Evolutionary conservation across 31 red algal species (phyloP).

Genomic region (Odonthalia washingtoniensis): DNA sequence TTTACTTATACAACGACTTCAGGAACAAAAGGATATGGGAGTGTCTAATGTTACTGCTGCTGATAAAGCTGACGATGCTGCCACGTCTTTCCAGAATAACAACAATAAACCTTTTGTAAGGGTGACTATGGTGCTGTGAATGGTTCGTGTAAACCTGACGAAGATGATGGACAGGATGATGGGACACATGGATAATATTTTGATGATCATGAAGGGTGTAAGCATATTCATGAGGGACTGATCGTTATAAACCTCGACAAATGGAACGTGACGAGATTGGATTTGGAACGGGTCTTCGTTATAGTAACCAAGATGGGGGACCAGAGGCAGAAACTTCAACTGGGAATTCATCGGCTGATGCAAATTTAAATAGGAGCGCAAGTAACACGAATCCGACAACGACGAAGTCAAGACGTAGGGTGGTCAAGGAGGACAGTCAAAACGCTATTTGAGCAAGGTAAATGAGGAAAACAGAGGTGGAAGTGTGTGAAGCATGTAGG

Average conservation of each 20-base stretch:
- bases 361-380: not conserved
- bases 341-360: not conserved
- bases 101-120: too few relatives aligned
- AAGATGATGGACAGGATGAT: too few relatives aligned
- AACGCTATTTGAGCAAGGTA: constrained; percentile 60
- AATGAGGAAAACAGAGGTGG: constrained; percentile 74
- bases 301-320: too few relatives aligned
- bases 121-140: too few relatives aligned
- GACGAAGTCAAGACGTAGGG: constrained; percentile 37
- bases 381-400: too few relatives aligned
- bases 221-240: too few relatives aligned
- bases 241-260: constrained; percentile 59
- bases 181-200: not conserved
- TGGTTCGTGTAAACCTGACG: too few relatives aligned
- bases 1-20: constrained; percentile 80
- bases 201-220: not conserved
- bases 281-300: constrained; percentile 29
- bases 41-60: not conserved
- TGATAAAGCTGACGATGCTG: not conserved
- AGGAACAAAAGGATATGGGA: constrained; percentile 64
- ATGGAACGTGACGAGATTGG: constrained; percentile 48
- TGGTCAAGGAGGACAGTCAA: constrained; percentile 67
- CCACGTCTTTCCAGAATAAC: too few relatives aligned
- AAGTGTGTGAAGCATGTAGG: constrained; percentile 83
- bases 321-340: too few relatives aligned